Percentiles rank a stretch among this genome's conserved stretches.
These are phyloP conservation scores for Yamadazyma sp. DNA, from an alignment of 805 yeast genomes.

Conservation along the genomic window DNA sequence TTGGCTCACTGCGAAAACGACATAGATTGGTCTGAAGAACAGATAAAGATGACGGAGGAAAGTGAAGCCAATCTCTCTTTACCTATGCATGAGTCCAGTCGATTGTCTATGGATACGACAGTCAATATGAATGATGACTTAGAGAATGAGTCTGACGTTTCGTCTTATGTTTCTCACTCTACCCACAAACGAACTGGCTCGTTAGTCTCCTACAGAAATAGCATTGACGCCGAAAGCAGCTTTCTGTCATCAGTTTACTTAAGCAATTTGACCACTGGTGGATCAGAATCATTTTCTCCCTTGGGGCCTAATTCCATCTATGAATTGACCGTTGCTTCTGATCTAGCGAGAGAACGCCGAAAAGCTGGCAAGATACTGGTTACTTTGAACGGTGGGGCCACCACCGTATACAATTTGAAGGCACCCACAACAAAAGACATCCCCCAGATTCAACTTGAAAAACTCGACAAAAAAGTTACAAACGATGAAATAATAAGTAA, in stretches of 20 bases:
- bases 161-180: constrained; percentile 13
- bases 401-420: constrained; percentile 43
- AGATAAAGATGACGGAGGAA: constrained; percentile 4
- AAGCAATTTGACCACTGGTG: constrained; percentile 19
- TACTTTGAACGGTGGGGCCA: constrained; percentile 43
- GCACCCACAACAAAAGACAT: constrained; percentile 82
- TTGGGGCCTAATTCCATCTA: constrained; percentile 75
- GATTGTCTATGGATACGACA: constrained; percentile 14
- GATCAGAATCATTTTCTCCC: constrained; percentile 41
- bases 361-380: constrained; percentile 34
- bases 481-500: constrained; percentile 20
- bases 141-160: constrained; percentile 17
- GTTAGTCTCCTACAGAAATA: constrained; percentile 23
- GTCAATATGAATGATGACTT: constrained; percentile 35
- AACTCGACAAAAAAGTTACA: constrained; percentile 27
- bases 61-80: constrained; percentile 6
- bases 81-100: constrained; percentile 8
- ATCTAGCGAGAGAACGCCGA: constrained; percentile 39
- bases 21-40: constrained; percentile 1
- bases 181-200: constrained; percentile 6
- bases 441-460: constrained; percentile 66
- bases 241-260: constrained; percentile 29
- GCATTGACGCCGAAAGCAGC: constrained; percentile 33
- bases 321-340: constrained; percentile 67
- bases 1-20: constrained; percentile 5